Percentiles rank a stretch among this genome's conserved stretches.
Conservation (phyloP, 768 basidiomycete species). For the Glaciozyma antarctica region DNA sequence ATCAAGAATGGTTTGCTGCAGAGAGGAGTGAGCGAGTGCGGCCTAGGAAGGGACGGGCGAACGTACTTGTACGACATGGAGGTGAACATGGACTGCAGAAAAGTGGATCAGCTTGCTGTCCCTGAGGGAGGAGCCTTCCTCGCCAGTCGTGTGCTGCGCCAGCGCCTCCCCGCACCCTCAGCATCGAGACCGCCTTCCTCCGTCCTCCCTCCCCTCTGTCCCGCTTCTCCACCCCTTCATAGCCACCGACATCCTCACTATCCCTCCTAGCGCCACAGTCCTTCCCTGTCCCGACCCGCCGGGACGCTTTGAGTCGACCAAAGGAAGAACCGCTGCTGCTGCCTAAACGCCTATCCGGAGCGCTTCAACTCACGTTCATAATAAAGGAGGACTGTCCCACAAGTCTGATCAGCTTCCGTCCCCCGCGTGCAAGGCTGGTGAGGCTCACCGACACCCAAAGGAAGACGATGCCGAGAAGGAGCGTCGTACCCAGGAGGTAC, state of each 20-base stretch:
- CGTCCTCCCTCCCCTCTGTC: background rate
- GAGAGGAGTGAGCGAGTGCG: background rate
- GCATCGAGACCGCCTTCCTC: background rate
- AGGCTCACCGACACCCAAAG: slow-evolving; percentile 22
- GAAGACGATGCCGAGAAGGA: slow-evolving; percentile 61
- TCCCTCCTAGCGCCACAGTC: background rate
- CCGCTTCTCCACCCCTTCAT: background rate
- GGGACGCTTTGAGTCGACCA: background rate
- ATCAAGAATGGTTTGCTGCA: slow-evolving; percentile 41
- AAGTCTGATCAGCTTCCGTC: background rate
- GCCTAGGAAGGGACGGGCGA: slow-evolving; percentile 5
- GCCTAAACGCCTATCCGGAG: no score
- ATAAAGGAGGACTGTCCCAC: slow-evolving; percentile 18
- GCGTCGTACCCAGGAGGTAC: slow-evolving; percentile 54
- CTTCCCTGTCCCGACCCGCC: no score
- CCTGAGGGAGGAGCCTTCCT: background rate
- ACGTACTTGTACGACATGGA: slow-evolving; percentile 34
- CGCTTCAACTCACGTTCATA: slow-evolving; percentile 15
- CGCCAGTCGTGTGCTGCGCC: background rate
- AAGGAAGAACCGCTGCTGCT: background rate
- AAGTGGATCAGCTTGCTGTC: background rate
- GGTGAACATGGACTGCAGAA: slow-evolving; percentile 78
- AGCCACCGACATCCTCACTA: no score
- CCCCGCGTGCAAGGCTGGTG: no score
- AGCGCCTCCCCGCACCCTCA: background rate